Evolutionary conservation across 2,329 filamentous ascomycete genomes (phyloP), one percentile per base, ranked within the genome.

Genomic region (Basipetospora chlamydospora): DNA sequence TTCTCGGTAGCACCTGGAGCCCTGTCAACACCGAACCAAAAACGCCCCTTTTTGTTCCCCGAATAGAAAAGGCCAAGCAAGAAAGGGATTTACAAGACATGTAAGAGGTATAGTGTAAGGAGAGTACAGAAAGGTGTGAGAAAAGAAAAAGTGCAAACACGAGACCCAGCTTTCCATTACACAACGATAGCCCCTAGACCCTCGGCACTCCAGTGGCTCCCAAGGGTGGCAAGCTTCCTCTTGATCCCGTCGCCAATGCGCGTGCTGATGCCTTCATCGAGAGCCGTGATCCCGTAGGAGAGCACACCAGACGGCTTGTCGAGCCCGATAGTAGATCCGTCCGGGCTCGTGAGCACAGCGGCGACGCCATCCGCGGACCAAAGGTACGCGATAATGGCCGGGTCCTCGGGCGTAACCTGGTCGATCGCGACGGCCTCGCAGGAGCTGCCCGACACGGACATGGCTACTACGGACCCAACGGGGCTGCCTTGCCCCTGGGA

Each of bases 191-290:
- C 15, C 9, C 39, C 39, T 16, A 49, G 38, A 10, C 39, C 44
- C 13, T 58, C 53, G 3, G 48, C 37, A n/a, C 44, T 52, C 63
- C 63, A 66, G 44, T 57, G 55, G 3, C 40, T 47, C 2, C 50
- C 48, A n/a, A 67, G 46, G 0, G 50, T 36, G 0, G 54, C 39
- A 4, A 67, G 50, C 49, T 66, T 66, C 23, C 63, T 53, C 37
- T 50, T 55, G 35, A 67, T 60, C 11, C 63, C 64, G 28, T 65
- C 62, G 13, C 57, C 52, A 9, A 67, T 49, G 3, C 62, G 55
- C 2, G 57, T 57, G 43, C 57, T 61, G n/a, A 53, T 38, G 5
- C 60, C 59, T 4, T 55, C 52, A 5, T 58, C 53, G 7, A 67
- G 51, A 12, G 53, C 48, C 39, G 51, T 52, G 23, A 63, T 46